phyloP scores from a whole-genome alignment of 257 asterid species.

The Fraxinus cuspidata region DNA sequence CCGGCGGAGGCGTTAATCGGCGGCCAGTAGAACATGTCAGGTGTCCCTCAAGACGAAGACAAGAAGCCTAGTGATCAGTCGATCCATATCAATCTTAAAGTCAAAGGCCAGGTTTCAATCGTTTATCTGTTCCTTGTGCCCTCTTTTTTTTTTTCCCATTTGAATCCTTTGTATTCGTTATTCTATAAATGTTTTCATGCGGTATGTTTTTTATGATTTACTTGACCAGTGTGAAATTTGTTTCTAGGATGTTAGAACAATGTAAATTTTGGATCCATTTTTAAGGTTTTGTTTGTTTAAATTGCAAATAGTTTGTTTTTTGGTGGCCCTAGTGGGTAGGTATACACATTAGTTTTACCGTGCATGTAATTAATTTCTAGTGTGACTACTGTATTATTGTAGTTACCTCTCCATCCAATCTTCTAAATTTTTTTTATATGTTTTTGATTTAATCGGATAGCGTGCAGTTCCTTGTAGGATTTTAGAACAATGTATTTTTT shows the following conservation, averaged over 20 bases:
- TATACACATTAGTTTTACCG: too few relatives aligned
- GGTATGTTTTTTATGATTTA: neutral
- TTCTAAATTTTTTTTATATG: too few relatives aligned
- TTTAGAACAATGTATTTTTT: slow-evolving; percentile 3
- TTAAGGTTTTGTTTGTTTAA: too few relatives aligned
- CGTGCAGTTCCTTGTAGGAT: neutral
- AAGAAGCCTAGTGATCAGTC: slow-evolving; percentile 47
- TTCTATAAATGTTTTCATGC: too few relatives aligned
- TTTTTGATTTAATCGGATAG: too few relatives aligned
- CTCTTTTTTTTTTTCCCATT: neutral
- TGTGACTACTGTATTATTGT: too few relatives aligned
- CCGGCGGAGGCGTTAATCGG: neutral
- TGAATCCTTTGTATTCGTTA: neutral
- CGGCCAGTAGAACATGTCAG: slow-evolving; percentile 32
- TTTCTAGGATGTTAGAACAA: neutral
- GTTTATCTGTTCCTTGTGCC: neutral
- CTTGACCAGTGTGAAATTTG: neutral
- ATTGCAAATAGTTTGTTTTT: too few relatives aligned
- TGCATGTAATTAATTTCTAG: too few relatives aligned
- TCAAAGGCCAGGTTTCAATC: slow-evolving; percentile 47
- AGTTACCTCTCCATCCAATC: too few relatives aligned
- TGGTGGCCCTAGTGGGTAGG: too few relatives aligned
- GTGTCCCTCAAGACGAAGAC: slow-evolving; percentile 35
- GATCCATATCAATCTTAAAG: slow-evolving; percentile 55
- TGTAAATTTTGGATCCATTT: too few relatives aligned